Conservation (phyloP, 2,329 filamentous ascomycete species). For the Cladosporium sp. region DNA sequence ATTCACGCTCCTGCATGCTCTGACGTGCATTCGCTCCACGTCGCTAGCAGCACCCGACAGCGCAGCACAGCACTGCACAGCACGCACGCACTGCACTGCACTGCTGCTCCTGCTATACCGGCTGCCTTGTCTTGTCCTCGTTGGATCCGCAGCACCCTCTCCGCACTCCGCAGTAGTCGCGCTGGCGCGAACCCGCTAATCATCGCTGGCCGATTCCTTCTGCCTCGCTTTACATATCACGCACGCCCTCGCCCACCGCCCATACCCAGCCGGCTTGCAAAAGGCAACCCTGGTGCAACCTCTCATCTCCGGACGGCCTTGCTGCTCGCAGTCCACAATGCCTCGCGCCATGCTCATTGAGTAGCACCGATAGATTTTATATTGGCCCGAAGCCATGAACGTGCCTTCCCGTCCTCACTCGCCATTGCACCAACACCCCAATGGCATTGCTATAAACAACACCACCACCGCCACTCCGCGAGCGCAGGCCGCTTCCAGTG, state of each 20-base stretch:
- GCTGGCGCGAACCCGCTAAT: slow-evolving; percentile 20
- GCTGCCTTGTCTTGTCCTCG: slow-evolving; percentile 18
- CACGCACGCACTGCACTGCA: not conserved
- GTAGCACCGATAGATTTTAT: not conserved
- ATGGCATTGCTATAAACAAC: slow-evolving; percentile 16
- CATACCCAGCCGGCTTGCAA: not conserved
- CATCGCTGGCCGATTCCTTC: slow-evolving; percentile 20
- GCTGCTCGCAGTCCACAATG: slow-evolving; percentile 21
- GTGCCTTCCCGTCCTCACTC: slow-evolving; percentile 17
- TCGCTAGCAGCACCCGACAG: slow-evolving; percentile 17
- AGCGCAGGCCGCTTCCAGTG: slow-evolving; percentile 22
- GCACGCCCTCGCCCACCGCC: slow-evolving; percentile 1
- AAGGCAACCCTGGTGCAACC: slow-evolving; percentile 19
- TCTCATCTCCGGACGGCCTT: slow-evolving; percentile 7
- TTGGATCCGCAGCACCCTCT: slow-evolving; percentile 14
- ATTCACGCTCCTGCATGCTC: not conserved
- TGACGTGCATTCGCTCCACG: slow-evolving; percentile 21
- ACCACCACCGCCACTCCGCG: slow-evolving; percentile 14
- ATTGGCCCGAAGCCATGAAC: slow-evolving; percentile 13
- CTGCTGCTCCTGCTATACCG: slow-evolving; percentile 13
- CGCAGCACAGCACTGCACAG: too few relatives aligned
- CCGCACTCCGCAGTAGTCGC: slow-evolving; percentile 21
- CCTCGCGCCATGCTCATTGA: slow-evolving; percentile 21
- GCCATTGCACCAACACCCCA: slow-evolving; percentile 17
- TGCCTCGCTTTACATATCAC: slow-evolving; percentile 11